phyloP scores from a whole-genome alignment of 331 rosid species.

The Saraca asoca region DNA sequence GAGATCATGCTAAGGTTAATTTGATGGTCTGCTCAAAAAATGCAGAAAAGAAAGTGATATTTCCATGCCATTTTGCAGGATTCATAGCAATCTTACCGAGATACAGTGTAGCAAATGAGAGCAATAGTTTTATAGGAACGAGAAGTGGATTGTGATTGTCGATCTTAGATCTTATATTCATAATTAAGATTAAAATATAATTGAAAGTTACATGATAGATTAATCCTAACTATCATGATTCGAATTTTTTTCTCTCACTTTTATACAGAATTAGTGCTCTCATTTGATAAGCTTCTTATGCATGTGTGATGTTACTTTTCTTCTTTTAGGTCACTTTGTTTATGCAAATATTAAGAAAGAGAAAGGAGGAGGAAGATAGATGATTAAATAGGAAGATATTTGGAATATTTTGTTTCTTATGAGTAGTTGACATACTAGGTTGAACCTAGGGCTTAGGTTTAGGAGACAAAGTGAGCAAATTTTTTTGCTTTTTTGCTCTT shows the following conservation, averaged over 20 bases:
- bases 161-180: no score
- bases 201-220: no score
- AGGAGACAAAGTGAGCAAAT: constrained; percentile 24
- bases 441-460: constrained; percentile 24
- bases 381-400: background rate
- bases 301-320: constrained; percentile 21
- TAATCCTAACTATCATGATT: no score
- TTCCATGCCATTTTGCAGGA: constrained; percentile 51
- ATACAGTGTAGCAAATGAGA: no score
- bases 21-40: constrained; percentile 48
- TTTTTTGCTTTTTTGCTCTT: background rate
- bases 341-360: constrained; percentile 27
- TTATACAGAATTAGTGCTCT: no score
- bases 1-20: constrained; percentile 48
- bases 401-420: constrained; percentile 29
- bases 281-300: constrained; percentile 22
- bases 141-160: no score
- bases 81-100: background rate
- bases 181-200: no score
- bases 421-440: background rate
- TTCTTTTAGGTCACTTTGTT: constrained; percentile 23
- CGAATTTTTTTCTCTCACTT: no score
- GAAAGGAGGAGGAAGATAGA: constrained; percentile 9
- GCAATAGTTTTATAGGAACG: no score
- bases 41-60: constrained; percentile 63